These are phyloP conservation scores for Dichotomocladium elegans DNA, from an alignment of 371 early-diverging fungal genomes.

Conservation along the genomic window DNA sequence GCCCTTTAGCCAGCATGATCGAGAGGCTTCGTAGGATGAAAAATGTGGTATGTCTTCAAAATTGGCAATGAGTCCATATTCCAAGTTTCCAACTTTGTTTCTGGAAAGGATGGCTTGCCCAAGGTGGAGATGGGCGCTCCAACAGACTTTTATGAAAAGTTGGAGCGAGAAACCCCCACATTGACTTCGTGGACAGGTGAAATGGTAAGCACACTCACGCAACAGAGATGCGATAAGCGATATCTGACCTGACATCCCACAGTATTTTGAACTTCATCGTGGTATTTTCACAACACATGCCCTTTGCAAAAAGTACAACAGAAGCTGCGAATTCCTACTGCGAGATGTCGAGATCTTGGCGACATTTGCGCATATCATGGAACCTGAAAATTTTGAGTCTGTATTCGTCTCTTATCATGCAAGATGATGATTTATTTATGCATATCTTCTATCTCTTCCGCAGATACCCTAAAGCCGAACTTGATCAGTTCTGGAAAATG, in stretches of 20 bases:
- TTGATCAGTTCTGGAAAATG: constrained; percentile 86
- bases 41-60: constrained; percentile 53
- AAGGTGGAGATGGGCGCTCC: constrained; percentile 75
- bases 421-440: neutral
- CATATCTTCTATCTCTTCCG: neutral
- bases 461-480: constrained; percentile 69
- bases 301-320: constrained; percentile 78
- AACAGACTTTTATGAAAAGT: constrained; percentile 72
- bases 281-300: constrained; percentile 97
- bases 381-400: constrained; percentile 8
- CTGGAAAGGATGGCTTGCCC: constrained; percentile 76
- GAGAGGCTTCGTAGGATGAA: constrained; percentile 78
- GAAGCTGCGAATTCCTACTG: constrained; percentile 80
- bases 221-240: neutral
- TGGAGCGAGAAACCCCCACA: constrained; percentile 64
- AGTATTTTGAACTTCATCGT: constrained; percentile 88
- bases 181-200: constrained; percentile 91
- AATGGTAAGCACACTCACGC: constrained; percentile 48
- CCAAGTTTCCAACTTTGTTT: too few species aligned
- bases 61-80: constrained; percentile 18
- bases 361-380: constrained; percentile 32
- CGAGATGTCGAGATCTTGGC: constrained; percentile 81
- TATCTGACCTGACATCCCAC: neutral
- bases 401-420: neutral
- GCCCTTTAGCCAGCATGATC: constrained; percentile 82